Conservation (phyloP, 805 yeast genomes). For the Blastobotrys americana region DNA sequence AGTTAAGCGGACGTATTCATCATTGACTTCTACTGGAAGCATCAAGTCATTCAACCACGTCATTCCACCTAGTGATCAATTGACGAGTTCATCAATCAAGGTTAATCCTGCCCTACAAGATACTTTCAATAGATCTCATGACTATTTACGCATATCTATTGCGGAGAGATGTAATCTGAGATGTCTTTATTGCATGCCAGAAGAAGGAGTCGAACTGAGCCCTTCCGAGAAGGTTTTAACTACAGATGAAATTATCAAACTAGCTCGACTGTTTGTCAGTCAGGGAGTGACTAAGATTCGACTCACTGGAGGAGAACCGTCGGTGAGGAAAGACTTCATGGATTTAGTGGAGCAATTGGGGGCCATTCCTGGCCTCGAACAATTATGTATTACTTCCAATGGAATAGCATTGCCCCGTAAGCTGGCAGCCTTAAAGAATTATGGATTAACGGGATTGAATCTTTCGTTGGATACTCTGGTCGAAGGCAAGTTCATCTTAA, state of each 20-base stretch:
- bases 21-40: too few relatives aligned
- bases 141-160: constrained; percentile 44
- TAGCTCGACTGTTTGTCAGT: constrained; percentile 39
- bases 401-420: constrained; percentile 46
- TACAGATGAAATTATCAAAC: constrained; percentile 38
- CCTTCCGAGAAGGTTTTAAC: constrained; percentile 37
- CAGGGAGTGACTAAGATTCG: constrained; percentile 48
- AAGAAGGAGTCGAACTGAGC: constrained; percentile 45
- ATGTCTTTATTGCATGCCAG: constrained; percentile 49
- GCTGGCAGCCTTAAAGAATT: constrained; percentile 34
- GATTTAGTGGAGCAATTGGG: constrained; percentile 37
- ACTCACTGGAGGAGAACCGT: constrained; percentile 53
- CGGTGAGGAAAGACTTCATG: constrained; percentile 44
- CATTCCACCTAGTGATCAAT: too few relatives aligned
- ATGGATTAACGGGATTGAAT: constrained; percentile 44
- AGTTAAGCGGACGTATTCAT: too few relatives aligned
- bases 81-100: too few relatives aligned
- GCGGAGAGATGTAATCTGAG: constrained; percentile 46
- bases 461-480: constrained; percentile 44
- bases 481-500: constrained; percentile 43
- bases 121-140: constrained; percentile 39
- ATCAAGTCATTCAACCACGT: too few relatives aligned
- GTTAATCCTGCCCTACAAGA: too few relatives aligned
- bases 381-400: constrained; percentile 46
- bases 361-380: constrained; percentile 36